A percentile compares a stretch with the other conserved stretches of the same genome.
Conservation (phyloP, 139 green algal species). For the Micractinium conductrix region DNA sequence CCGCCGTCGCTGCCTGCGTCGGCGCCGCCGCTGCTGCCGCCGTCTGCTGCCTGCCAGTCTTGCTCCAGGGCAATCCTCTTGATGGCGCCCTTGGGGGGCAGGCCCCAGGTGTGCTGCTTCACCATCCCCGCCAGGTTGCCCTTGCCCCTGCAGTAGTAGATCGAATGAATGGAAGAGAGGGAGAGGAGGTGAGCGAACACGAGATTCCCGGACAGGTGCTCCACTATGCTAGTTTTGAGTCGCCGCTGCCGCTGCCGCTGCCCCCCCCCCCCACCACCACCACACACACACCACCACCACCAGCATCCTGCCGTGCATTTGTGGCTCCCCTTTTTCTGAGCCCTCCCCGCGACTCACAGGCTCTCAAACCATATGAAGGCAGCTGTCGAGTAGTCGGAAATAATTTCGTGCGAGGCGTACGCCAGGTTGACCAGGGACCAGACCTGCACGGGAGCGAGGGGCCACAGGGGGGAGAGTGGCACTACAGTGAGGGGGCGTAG, state of each 20-base stretch:
- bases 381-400: slow-evolving; percentile 17
- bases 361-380: slow-evolving; percentile 25
- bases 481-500: background rate
- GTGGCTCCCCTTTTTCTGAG: background rate
- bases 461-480: too few species aligned
- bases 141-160: background rate
- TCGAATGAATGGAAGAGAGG: too few species aligned
- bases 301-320: background rate
- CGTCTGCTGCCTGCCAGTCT: background rate
- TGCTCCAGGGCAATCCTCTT: background rate
- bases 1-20: too few species aligned
- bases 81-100: background rate
- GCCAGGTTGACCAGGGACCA: slow-evolving; percentile 28
- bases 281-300: too few species aligned
- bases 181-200: too few species aligned
- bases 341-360: background rate
- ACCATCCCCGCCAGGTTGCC: background rate
- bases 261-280: background rate
- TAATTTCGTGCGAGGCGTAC: slow-evolving; percentile 29
- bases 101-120: background rate
- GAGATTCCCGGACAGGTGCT: too few species aligned
- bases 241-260: too few species aligned
- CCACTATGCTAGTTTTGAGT: too few species aligned
- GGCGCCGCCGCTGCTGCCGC: too few species aligned
- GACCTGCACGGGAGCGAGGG: background rate